phyloP scores from a whole-genome alignment of 2,329 filamentous ascomycete genomes.

The Xylariales sp. region DNA sequence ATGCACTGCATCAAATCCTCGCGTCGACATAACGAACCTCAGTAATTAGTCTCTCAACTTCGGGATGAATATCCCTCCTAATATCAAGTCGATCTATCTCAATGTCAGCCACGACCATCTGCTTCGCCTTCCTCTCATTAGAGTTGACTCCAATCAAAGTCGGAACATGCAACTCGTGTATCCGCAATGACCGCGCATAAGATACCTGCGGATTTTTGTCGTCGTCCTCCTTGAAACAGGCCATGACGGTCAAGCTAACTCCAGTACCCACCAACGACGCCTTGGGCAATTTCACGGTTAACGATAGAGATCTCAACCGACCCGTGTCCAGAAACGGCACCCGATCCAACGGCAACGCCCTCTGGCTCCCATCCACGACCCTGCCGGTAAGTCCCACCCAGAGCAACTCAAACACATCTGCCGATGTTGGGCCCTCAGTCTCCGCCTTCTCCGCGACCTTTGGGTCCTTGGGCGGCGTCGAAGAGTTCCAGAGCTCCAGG shows the following conservation, averaged over 20 bases:
- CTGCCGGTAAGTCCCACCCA: constrained; percentile 34
- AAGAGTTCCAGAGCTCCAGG: constrained; percentile 29
- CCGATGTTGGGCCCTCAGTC: constrained; percentile 14
- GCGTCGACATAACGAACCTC: constrained; percentile 42
- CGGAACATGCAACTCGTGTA: constrained; percentile 58
- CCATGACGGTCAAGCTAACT: constrained; percentile 46
- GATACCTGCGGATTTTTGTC: constrained; percentile 23
- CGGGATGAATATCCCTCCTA: constrained; percentile 44
- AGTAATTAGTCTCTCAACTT: constrained; percentile 56
- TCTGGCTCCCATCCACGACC: constrained; percentile 25
- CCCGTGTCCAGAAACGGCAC: constrained; percentile 29
- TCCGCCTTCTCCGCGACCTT: constrained; percentile 11
- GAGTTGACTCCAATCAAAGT: constrained; percentile 68
- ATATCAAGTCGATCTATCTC: constrained; percentile 51
- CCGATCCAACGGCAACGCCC: constrained; percentile 25
- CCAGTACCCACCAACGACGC: constrained; percentile 62
- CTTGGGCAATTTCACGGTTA: constrained; percentile 60
- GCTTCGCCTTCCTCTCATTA: constrained; percentile 63
- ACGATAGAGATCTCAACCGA: constrained; percentile 40
- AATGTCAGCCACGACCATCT: constrained; percentile 60
- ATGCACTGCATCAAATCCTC: background rate
- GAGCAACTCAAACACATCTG: constrained; percentile 31
- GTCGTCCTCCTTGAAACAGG: constrained; percentile 32
- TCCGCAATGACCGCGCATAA: constrained; percentile 35
- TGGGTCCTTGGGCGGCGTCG: background rate